Conservation (phyloP, 2,329 filamentous ascomycete genomes). For the Epichloe sp. region DNA sequence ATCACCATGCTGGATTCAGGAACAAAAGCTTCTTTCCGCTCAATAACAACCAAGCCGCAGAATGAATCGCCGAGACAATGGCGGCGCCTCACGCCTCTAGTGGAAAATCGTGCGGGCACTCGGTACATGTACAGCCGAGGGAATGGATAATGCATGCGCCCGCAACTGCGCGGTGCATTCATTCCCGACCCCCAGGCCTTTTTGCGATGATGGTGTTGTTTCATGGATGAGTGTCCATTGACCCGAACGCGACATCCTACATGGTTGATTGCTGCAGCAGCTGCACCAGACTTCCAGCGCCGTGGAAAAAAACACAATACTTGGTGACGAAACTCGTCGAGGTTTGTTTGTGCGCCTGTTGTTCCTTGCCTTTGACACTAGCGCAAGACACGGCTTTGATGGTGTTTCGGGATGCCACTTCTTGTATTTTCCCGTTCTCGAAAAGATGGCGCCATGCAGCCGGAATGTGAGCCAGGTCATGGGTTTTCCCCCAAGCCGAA, state of each 20-base stretch:
- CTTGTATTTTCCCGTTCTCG: not conserved
- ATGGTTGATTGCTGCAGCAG: too few species aligned
- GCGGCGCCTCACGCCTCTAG: slow-evolving; percentile 2
- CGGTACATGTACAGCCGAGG: not conserved
- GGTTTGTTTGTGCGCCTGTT: too few species aligned
- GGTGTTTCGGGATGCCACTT: not conserved
- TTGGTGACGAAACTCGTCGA: too few species aligned
- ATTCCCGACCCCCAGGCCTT: too few species aligned
- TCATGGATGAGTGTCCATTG: too few species aligned
- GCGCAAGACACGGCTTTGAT: not conserved
- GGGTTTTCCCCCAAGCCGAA: not conserved
- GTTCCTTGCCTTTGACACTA: not conserved
- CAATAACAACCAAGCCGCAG: not conserved
- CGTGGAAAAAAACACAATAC: too few species aligned
- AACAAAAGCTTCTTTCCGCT: too few species aligned
- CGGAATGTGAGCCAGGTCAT: not conserved
- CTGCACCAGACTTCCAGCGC: too few species aligned
- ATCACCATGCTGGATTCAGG: too few species aligned
- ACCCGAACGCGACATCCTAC: too few species aligned
- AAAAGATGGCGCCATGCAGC: not conserved
- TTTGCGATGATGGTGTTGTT: too few species aligned
- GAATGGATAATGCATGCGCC: not conserved
- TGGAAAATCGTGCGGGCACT: not conserved
- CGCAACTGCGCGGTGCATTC: not conserved
- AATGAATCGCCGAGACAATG: slow-evolving; percentile 11